Evolutionary conservation across 2,329 filamentous ascomycete species (phyloP).

Genomic region (Verticillium klebahnii): DNA sequence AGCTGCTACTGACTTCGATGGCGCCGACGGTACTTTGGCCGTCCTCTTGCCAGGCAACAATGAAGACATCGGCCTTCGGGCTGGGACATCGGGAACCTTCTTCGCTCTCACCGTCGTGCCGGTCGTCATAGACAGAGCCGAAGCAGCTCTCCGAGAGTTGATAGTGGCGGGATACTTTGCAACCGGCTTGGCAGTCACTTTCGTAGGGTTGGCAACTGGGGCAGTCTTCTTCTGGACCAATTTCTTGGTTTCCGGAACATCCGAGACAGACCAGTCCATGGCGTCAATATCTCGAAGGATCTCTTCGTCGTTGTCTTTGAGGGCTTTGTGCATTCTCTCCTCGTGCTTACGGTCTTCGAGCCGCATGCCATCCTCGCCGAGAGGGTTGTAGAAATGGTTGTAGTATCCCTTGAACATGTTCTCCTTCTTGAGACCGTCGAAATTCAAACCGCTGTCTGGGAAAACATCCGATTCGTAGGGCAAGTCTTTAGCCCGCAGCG

Average conservation of each 20-base stretch:
- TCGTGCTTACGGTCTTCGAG: constrained; percentile 57
- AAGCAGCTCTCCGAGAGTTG: constrained; percentile 47
- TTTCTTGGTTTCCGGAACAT: constrained; percentile 44
- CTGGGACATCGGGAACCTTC: constrained; percentile 6
- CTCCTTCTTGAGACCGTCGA: constrained; percentile 52
- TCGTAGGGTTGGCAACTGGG: constrained; percentile 11
- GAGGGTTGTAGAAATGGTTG: constrained; percentile 54
- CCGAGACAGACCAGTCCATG: constrained; percentile 55
- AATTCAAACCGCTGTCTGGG: constrained; percentile 50
- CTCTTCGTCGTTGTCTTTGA: constrained; percentile 58
- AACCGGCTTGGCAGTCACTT: not conserved
- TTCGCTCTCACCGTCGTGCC: constrained; percentile 17
- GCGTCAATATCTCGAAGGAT: constrained; percentile 63
- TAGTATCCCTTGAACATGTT: constrained; percentile 60
- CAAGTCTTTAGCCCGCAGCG: constrained; percentile 63
- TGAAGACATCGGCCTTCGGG: constrained; percentile 23
- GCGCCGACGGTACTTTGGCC: constrained; percentile 34
- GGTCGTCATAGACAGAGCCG: constrained; percentile 40
- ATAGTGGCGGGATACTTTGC: constrained; percentile 20
- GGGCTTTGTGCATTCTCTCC: constrained; percentile 42
- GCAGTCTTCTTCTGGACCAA: constrained; percentile 26
- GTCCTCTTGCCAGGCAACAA: constrained; percentile 23
- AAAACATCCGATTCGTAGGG: constrained; percentile 68
- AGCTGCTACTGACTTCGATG: constrained; percentile 40
- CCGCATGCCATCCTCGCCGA: constrained; percentile 64